phyloP scores from a whole-genome alignment of 345 rosid species.

The Brassica carinata region DNA sequence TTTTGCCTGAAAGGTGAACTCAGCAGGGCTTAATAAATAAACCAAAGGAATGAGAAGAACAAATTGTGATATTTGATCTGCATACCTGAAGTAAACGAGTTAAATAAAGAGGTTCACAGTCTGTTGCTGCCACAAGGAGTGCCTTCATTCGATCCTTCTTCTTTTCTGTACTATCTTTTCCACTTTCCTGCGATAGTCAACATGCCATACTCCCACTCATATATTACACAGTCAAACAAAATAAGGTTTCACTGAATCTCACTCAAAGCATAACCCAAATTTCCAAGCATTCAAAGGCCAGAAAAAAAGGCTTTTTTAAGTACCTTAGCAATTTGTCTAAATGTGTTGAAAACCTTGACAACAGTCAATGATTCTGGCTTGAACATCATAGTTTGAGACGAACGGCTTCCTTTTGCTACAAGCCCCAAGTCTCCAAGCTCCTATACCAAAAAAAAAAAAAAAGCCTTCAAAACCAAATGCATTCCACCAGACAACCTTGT shows the following conservation, averaged over 20 bases:
- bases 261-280: not conserved
- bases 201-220: conserved; percentile 21
- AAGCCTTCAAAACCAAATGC: not conserved
- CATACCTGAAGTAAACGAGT: conserved; percentile 97
- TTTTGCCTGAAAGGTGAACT: conserved; percentile 55
- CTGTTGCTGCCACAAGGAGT: conserved; percentile 95
- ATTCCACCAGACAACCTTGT: not conserved
- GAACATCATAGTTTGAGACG: conserved; percentile 89
- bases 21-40: conserved; percentile 12
- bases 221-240: not conserved
- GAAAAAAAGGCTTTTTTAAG: not conserved
- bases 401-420: conserved; percentile 93
- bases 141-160: conserved; percentile 87
- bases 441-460: conserved; percentile 38
- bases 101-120: conserved; percentile 90
- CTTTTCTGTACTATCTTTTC: conserved; percentile 95
- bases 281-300: conserved; percentile 4
- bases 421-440: conserved; percentile 88
- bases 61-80: conserved; percentile 48
- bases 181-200: conserved; percentile 62
- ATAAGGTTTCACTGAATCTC: conserved; percentile 12
- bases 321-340: conserved; percentile 91
- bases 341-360: conserved; percentile 72
- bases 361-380: conserved; percentile 84
- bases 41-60: not conserved